These are phyloP conservation scores for Metschnikowia baotianmanensis DNA, from an alignment of 805 yeast genomes.

Conservation along the genomic window DNA sequence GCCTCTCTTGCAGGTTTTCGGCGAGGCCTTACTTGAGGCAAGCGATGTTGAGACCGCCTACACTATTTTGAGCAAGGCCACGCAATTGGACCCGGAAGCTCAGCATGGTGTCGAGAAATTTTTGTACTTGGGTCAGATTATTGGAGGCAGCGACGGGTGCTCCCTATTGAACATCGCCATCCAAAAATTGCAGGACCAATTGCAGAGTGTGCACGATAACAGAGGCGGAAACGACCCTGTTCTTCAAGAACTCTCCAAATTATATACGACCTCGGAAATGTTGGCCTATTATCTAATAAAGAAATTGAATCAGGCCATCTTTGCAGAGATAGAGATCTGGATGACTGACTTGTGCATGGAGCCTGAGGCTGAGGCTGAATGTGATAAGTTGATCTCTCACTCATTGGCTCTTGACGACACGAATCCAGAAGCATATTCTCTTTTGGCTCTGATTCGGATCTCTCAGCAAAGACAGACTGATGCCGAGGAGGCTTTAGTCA, in stretches of 20 bases:
- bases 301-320: constrained; percentile 72
- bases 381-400: constrained; percentile 66
- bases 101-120: constrained; percentile 73
- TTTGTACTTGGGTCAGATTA: constrained; percentile 84
- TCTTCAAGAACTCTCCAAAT: constrained; percentile 25
- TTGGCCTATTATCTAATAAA: constrained; percentile 40
- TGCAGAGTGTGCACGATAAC: constrained; percentile 31
- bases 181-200: constrained; percentile 40
- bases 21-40: constrained; percentile 76
- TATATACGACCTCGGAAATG: constrained; percentile 24
- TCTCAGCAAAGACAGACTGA: constrained; percentile 78
- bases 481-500: constrained; percentile 63
- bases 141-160: constrained; percentile 79
- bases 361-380: constrained; percentile 75
- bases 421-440: constrained; percentile 79
- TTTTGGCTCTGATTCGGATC: constrained; percentile 82
- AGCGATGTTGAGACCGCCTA: constrained; percentile 81
- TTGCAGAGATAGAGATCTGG: constrained; percentile 91
- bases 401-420: constrained; percentile 58
- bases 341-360: constrained; percentile 98
- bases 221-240: constrained; percentile 23
- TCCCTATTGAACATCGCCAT: constrained; percentile 62
- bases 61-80: constrained; percentile 54
- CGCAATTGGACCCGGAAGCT: constrained; percentile 70
- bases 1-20: constrained; percentile 56